Evolutionary conservation across 1,284 basidiomycete species (phyloP).

Genomic region (Rhodotorula sp.): DNA sequence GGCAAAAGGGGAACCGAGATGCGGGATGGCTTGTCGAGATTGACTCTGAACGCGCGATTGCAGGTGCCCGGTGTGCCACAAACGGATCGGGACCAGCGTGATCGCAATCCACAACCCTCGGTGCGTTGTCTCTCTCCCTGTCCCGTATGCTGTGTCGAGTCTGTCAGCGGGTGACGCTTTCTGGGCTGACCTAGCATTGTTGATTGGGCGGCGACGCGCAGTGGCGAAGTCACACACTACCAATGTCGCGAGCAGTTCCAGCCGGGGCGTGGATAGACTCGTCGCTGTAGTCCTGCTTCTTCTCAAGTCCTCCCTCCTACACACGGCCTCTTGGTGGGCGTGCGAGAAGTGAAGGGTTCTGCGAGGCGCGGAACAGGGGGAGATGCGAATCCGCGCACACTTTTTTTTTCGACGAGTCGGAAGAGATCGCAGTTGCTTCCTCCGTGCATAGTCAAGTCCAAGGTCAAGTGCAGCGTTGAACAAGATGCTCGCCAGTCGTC

Average conservation of each 20-base stretch:
- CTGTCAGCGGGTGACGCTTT: neutral
- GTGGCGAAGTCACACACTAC: slow-evolving; percentile 90
- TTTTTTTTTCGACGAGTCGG: no score
- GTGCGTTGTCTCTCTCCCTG: slow-evolving; percentile 53
- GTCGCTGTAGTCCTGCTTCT: neutral
- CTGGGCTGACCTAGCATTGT: slow-evolving; percentile 20
- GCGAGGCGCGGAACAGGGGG: no score
- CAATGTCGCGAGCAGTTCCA: slow-evolving; percentile 58
- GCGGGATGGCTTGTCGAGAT: neutral
- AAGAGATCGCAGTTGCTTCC: neutral
- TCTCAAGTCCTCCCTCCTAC: no score
- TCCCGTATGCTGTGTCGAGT: neutral
- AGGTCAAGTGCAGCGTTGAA: neutral
- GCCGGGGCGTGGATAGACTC: neutral
- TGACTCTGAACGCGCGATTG: neutral
- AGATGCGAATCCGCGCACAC: no score
- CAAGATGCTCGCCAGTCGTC: slow-evolving; percentile 32
- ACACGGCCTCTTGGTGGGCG: no score
- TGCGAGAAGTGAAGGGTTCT: no score
- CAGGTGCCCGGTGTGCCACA: slow-evolving; percentile 93
- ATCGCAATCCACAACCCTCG: slow-evolving; percentile 85
- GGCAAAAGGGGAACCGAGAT: neutral
- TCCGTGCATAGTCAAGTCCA: neutral
- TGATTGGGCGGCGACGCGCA: no score
- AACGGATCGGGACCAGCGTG: slow-evolving; percentile 87